phyloP scores from a whole-genome alignment of 163 green algal species.

The Prototheca wickerhamii region DNA sequence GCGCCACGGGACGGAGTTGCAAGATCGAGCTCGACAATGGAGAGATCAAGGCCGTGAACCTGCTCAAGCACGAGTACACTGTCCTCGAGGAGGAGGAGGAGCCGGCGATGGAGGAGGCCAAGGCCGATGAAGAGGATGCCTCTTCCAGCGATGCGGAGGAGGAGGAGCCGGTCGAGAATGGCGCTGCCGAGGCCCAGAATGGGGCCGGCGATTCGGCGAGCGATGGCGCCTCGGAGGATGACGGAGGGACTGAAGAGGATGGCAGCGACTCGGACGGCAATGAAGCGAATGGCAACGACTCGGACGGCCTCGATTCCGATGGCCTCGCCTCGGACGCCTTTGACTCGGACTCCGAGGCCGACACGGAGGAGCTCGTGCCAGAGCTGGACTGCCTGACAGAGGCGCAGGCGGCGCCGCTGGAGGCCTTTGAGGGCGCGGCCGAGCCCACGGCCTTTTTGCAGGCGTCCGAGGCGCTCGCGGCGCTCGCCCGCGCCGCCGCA shows the following conservation, averaged over 20 bases:
- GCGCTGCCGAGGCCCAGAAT: too few species aligned
- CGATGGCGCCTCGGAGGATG: neutral
- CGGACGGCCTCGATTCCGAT: neutral
- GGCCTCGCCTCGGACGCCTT: neutral
- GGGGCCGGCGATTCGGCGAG: neutral
- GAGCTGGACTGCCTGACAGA: neutral
- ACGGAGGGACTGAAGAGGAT: neutral
- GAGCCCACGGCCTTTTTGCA: constrained; percentile 42
- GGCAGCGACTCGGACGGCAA: neutral
- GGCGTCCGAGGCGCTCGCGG: constrained; percentile 28
- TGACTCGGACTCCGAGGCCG: neutral
- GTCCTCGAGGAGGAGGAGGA: neutral
- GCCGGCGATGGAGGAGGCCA: neutral
- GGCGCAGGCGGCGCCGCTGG: neutral
- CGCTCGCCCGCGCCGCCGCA: constrained; percentile 26
- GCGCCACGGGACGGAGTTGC: constrained; percentile 3
- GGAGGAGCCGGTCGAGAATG: neutral
- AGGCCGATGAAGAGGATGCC: neutral
- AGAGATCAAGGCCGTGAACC: neutral
- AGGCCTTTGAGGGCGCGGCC: neutral
- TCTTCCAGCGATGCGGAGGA: neutral
- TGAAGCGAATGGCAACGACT: neutral
- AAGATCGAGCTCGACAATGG: constrained; percentile 1
- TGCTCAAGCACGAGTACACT: neutral
- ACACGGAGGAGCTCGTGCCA: neutral